Evolutionary conservation across 495 filamentous ascomycete species (phyloP).

Genomic region (Hyphodiscus hymeniophilus): DNA sequence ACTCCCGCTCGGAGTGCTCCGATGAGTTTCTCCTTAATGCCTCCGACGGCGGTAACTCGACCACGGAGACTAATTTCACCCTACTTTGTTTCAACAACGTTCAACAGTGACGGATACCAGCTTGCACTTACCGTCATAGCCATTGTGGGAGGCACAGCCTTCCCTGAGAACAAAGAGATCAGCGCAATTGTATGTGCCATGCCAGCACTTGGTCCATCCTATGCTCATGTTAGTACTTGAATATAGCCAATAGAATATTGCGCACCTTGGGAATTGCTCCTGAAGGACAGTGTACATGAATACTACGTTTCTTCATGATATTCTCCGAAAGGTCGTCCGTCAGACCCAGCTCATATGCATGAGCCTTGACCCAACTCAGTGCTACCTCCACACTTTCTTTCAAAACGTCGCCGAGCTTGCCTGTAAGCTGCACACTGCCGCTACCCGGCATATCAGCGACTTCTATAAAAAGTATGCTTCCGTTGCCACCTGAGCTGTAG

Average conservation of each 20-base stretch:
- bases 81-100: conserved; percentile 23
- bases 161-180: conserved; percentile 83
- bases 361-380: conserved; percentile 87
- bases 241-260: neutral
- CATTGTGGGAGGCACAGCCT: conserved; percentile 80
- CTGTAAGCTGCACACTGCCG: conserved; percentile 91
- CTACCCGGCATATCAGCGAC: conserved; percentile 94
- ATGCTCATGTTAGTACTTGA: neutral
- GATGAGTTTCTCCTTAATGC: conserved; percentile 98
- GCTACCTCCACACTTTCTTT: conserved; percentile 97
- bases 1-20: conserved; percentile 90
- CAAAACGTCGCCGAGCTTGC: conserved; percentile 94
- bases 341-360: conserved; percentile 85
- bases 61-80: conserved; percentile 88
- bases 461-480: conserved; percentile 97
- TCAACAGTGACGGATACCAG: neutral
- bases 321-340: conserved; percentile 75
- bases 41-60: conserved; percentile 78
- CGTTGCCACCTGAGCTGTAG: conserved; percentile 88
- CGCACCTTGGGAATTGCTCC: conserved; percentile 84
- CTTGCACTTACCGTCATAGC: conserved; percentile 71
- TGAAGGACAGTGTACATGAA: conserved; percentile 94
- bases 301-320: conserved; percentile 89
- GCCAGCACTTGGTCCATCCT: conserved; percentile 61
- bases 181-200: conserved; percentile 91